Percentiles rank a stretch among this genome's conserved stretches.
These are phyloP conservation scores for Globisporangium cylindrosporum DNA, from an alignment of 352 stramenopile genomes.

Conservation along the genomic window DNA sequence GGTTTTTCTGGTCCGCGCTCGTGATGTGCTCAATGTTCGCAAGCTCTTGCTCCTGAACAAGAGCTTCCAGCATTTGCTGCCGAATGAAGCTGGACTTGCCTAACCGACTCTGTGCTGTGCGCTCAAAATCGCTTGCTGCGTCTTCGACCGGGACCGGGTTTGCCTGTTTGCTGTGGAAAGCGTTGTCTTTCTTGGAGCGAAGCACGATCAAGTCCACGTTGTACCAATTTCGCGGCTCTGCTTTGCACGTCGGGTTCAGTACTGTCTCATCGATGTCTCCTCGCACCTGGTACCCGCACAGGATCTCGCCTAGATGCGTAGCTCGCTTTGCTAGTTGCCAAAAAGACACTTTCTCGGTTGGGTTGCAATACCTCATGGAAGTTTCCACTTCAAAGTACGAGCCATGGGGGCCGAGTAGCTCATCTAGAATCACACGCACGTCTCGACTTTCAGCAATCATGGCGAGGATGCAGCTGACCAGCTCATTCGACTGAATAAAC, in stretches of 20 bases:
- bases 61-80: constrained; percentile 46
- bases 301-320: constrained; percentile 54
- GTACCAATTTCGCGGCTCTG: constrained; percentile 37
- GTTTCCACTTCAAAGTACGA: constrained; percentile 71
- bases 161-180: constrained; percentile 23
- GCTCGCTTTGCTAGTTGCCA: constrained; percentile 76
- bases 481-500: constrained; percentile 89
- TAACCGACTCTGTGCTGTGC: constrained; percentile 40
- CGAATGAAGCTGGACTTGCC: constrained; percentile 49
- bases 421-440: constrained; percentile 77
- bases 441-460: constrained; percentile 87
- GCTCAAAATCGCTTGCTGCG: constrained; percentile 39
- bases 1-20: constrained; percentile 25
- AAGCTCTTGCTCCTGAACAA: constrained; percentile 51
- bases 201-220: constrained; percentile 69
- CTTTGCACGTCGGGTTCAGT: constrained; percentile 75
- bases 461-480: constrained; percentile 81
- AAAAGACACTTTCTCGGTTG: constrained; percentile 59
- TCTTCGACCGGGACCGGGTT: neutral
- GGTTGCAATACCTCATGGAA: constrained; percentile 56
- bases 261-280: constrained; percentile 47
- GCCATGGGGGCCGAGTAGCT: constrained; percentile 65
- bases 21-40: constrained; percentile 29
- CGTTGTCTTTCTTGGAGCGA: constrained; percentile 28
- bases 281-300: constrained; percentile 73